Conservation (phyloP, 2,329 filamentous ascomycete species). For the Cercospora sp. region DNA sequence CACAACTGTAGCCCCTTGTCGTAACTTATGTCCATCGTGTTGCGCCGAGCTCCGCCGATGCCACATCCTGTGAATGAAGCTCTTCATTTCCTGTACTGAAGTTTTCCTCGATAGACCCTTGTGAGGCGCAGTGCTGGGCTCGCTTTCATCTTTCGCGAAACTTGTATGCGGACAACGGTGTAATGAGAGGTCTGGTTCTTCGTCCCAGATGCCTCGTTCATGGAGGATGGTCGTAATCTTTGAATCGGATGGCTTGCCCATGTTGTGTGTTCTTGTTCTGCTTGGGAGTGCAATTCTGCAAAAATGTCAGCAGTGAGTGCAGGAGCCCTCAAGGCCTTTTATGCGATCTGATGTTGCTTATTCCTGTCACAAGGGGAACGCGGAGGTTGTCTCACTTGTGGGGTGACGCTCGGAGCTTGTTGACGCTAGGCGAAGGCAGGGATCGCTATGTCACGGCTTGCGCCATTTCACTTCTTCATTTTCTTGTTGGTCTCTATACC, state of each 20-base stretch:
- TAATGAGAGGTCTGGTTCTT: not conserved
- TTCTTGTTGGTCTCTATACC: not conserved
- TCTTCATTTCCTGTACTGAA: not conserved
- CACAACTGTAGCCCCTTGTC: not conserved
- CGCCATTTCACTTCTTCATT: not conserved
- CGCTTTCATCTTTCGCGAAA: slow-evolving; percentile 1
- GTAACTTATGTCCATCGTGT: not conserved
- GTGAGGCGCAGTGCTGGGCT: not conserved
- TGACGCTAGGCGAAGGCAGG: not conserved
- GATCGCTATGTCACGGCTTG: slow-evolving; percentile 1
- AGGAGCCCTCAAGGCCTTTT: not conserved
- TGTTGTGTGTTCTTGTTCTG: not conserved
- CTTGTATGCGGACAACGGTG: slow-evolving; percentile 4
- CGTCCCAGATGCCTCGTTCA: not conserved
- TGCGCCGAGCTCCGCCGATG: not conserved
- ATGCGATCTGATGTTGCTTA: not conserved
- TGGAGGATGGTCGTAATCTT: not conserved
- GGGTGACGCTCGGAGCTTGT: not conserved
- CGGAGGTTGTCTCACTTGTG: not conserved
- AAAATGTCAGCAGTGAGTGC: not conserved
- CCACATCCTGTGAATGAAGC: not conserved
- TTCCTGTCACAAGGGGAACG: not conserved
- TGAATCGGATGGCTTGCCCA: not conserved
- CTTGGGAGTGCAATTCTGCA: not conserved
- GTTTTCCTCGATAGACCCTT: not conserved